Base-by-base conservation (phyloP, 495 filamentous ascomycete genomes). In the Neurospora intermedia region DNA sequence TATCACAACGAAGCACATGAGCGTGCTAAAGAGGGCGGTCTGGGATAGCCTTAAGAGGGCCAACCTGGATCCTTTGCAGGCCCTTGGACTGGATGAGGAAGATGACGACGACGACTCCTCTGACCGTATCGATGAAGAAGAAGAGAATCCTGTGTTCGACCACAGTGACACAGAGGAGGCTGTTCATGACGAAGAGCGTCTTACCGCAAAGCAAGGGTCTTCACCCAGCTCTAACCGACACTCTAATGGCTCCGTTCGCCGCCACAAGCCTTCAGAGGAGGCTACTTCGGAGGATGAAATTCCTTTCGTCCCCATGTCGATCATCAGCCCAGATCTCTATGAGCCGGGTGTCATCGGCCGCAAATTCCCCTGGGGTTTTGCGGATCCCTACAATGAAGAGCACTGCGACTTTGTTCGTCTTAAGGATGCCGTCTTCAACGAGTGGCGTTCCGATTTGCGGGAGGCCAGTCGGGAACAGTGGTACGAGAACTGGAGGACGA, bases 401-500 rank as follows among this genome's bases (percentile, higher is more conserved):
- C 96, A 99, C 83, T 99, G 96, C 82, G 95, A 99, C 81, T 94
- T 98, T 82, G 84, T 91, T n/a, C 89, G 90, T 72, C 85, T 99
- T 74, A 95, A 94, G 84, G 94, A 98, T 27, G 89, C 90, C 7
- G 92, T 98, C 27, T 99, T 99, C 80, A 90, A 82, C 77, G 96
- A 98, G 78, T 99, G 96, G 96, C 88, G 94, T 59, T 87, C 87
- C 18, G 96, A 99, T 78, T 86, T 99, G 74, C 91, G 95, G 66
- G 94, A 97, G 82, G 93, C 93, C 48, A 97, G 94, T 81, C 88
- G 93, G 70, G 94, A 97, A 82, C 85, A 92, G 73, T 98, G 94
- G 93, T 99, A 99, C 76, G 96, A 99, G 82, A 90, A 93, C 75
- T 99, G 96, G 96, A 89, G 96, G 82, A 98, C 87, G 3, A 87